Conservation (phyloP, 2,329 filamentous ascomycete species). For the Fusarium chaquense region DNA sequence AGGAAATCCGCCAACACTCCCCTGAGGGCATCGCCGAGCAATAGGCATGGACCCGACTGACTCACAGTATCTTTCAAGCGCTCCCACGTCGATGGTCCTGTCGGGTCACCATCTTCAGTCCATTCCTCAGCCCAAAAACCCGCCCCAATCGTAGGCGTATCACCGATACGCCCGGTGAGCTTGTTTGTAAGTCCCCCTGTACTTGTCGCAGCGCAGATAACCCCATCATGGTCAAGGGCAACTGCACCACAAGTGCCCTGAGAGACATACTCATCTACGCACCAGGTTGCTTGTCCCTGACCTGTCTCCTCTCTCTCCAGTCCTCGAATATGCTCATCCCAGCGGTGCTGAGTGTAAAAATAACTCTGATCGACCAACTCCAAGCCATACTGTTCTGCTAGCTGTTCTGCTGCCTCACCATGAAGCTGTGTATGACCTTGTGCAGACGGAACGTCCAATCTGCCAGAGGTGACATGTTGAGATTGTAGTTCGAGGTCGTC, state of each 20-base stretch:
- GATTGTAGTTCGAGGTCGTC: conserved; percentile 62
- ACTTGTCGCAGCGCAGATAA: conserved; percentile 75
- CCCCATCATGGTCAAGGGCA: conserved; percentile 80
- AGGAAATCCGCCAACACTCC: conserved; percentile 71
- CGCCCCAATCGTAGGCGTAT: conserved; percentile 85
- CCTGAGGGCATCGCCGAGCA: conserved; percentile 55
- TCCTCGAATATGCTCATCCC: conserved; percentile 80
- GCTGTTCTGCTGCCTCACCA: conserved; percentile 74
- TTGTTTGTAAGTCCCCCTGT: conserved; percentile 91
- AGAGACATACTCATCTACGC: conserved; percentile 74
- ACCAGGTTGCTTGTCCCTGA: conserved; percentile 63
- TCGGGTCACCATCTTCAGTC: conserved; percentile 62
- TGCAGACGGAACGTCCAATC: conserved; percentile 65
- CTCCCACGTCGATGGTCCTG: conserved; percentile 29
- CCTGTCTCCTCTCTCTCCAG: conserved; percentile 61
- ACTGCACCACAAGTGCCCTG: conserved; percentile 90
- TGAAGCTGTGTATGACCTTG: conserved; percentile 78
- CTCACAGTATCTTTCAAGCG: conserved; percentile 25
- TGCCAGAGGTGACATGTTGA: background rate
- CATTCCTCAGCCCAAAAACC: conserved; percentile 94
- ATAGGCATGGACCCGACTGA: conserved; percentile 21
- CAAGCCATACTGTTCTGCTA: conserved; percentile 77
- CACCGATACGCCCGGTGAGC: conserved; percentile 83
- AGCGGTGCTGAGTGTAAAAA: conserved; percentile 82
- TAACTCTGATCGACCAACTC: conserved; percentile 77